Evolutionary conservation across 495 filamentous ascomycete genomes (phyloP).

Genomic region (Penicillium egyptiacum): DNA sequence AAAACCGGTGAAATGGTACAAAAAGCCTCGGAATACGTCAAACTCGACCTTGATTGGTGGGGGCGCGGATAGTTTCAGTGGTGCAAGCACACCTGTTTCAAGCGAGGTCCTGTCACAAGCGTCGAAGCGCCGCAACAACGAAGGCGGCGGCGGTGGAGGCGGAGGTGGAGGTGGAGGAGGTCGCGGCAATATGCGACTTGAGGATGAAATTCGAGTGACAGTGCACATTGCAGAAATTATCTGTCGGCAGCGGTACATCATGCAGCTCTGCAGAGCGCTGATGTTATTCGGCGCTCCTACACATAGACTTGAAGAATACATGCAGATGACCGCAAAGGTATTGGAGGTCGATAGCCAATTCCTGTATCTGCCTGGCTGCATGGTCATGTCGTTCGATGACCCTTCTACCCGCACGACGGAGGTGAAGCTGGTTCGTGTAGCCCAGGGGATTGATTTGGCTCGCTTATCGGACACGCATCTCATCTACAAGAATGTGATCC

Average conservation of each 20-base stretch:
- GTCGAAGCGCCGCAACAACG: slow-evolving; percentile 30
- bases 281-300: slow-evolving; percentile 80
- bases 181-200: slow-evolving; percentile 26
- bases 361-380: slow-evolving; percentile 84
- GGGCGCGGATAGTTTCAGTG: slow-evolving; percentile 20
- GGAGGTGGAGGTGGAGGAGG: not conserved
- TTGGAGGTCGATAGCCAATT: slow-evolving; percentile 87
- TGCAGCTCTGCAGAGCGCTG: slow-evolving; percentile 78
- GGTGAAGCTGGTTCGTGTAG: slow-evolving; percentile 75
- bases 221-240: slow-evolving; percentile 82
- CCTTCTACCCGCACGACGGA: slow-evolving; percentile 82
- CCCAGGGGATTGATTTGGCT: slow-evolving; percentile 77
- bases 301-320: slow-evolving; percentile 74
- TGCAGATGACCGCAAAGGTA: slow-evolving; percentile 83
- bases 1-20: slow-evolving; percentile 38
- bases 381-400: slow-evolving; percentile 93
- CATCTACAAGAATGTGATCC: slow-evolving; percentile 88
- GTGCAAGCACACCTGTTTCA: slow-evolving; percentile 33
- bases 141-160: not conserved
- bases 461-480: slow-evolving; percentile 78
- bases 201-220: slow-evolving; percentile 72
- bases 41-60: slow-evolving; percentile 29
- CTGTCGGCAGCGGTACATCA: slow-evolving; percentile 76
- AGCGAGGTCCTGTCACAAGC: slow-evolving; percentile 33
- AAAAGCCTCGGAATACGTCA: slow-evolving; percentile 31